Conservation (phyloP, 352 stramenopile genomes). For the Saprolegnia diclina region DNA sequence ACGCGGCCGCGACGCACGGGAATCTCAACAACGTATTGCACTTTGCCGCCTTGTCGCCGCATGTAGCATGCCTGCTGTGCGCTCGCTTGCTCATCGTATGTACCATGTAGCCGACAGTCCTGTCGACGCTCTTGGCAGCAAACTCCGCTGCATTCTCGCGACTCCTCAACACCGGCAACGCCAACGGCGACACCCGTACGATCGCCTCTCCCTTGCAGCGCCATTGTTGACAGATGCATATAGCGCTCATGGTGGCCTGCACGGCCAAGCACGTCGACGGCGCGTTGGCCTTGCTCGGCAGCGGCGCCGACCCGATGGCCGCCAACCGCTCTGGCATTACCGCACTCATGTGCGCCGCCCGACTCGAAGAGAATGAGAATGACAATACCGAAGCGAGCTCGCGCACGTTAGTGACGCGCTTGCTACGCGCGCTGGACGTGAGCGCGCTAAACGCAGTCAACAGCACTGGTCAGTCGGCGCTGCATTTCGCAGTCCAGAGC, state of each 20-base stretch:
- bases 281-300: conserved; percentile 39
- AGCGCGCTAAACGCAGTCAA: conserved; percentile 46
- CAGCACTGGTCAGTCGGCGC: conserved; percentile 47
- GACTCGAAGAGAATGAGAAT: conserved; percentile 33
- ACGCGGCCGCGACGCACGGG: conserved; percentile 45
- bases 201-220: neutral
- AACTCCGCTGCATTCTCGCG: conserved; percentile 42
- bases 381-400: conserved; percentile 37
- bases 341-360: conserved; percentile 71
- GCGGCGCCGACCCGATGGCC: conserved; percentile 38
- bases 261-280: conserved; percentile 64
- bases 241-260: conserved; percentile 83
- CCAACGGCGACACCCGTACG: conserved; percentile 71
- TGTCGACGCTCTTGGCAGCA: conserved; percentile 48
- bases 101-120: conserved; percentile 41
- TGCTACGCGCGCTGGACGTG: conserved; percentile 35
- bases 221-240: neutral
- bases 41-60: conserved; percentile 62
- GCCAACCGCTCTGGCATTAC: conserved; percentile 57
- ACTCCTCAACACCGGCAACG: conserved; percentile 55
- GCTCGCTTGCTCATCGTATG: neutral
- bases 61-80: conserved; percentile 33
- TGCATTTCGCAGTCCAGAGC: conserved; percentile 71
- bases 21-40: conserved; percentile 78
- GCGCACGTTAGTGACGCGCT: conserved; percentile 41